Evolutionary conservation across 305 asterid genomes (phyloP), one percentile per base, ranked within the genome.

Genomic region (Fraxinus dipetala): DNA sequence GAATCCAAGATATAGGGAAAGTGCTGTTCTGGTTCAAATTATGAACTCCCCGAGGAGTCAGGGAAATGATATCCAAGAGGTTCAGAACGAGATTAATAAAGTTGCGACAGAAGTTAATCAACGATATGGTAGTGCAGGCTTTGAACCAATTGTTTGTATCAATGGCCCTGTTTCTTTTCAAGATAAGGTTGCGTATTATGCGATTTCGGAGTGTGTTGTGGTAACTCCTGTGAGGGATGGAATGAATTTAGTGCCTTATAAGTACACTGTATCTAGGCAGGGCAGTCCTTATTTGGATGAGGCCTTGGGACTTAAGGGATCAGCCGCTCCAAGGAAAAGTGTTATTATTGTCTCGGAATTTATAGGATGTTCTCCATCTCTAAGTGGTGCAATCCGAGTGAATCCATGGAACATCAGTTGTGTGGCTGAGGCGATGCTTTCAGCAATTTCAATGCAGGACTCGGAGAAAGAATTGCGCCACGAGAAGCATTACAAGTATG

Each of bases 361-460:
- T 85, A 88, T 92, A 0, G 97, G 97, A 1, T 92, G 97, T 81
- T 92, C 97, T 20, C 97, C 97, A 13, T 92, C 97, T 76, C 85
- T 92, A 0, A 92, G 97, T 20, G 97, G 97, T 0, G 95, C 95
- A 0, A 91, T 92, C 80, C 85, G 92, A 69, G 91, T 89, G 6
- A 89, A 89, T 77, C 92, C 92, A 0, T 89, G 92, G 92, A 84
- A 89, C 67, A 85, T 86, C 36, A 87, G 84, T 32, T 65, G 86
- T 61, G 90, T 89, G 20, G 83, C 89, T 4, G 84, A 82, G 75
- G 92, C 85, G 1, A 88, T 89, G 91, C 36, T 69, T 81, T 80
- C 20, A 40, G 91, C 87, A 11, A 72, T 85, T 35, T 72, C 28
- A 13, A 88, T 89, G 91, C 59, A 83, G 0, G 89, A 89, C 22